Base-by-base conservation (phyloP, 2,329 filamentous ascomycete genomes). In the Parastagonospora nodorum region DNA sequence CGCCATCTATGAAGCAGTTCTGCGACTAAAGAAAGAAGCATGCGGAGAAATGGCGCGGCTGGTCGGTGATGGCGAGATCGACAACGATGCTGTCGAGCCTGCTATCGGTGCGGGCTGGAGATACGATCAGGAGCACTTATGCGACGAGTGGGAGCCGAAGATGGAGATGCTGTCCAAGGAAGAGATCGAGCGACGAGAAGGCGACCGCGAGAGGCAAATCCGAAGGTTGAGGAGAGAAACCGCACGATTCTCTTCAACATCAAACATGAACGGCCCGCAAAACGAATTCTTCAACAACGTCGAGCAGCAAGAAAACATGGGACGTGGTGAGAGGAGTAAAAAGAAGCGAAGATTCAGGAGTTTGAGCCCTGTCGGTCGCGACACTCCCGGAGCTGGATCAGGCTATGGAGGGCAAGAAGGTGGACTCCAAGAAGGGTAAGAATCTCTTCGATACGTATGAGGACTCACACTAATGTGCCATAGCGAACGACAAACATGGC, bases 181-280 rank as follows among this genome's bases (percentile, higher is more conserved):
- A 64, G 94, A 99, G 69, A 97, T 99, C 46, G 94, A 99, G 75
- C 96, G 96, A 77, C 85, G 94, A 27, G 94, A 99, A 74, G 91
- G 91, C 44, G 94, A 99, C 69, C 84, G 94, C 36, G 94, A 99
- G 74, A 82, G 94, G 48, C 91, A 97, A 74, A 88, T 97, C 33
- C 83, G 94, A 51, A 83, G 94, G 51, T 77, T 97, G 56, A 84
- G 94, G 48, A 83, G 94, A 69, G 94, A 99, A 74, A 97, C 93
- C 8, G 93, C 93, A 1, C 84, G 92, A 24, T 96, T 97, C 72
- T 94, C 90, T 50, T 93, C 90, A 38, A 94, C 88, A 16, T 83
- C 90, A 1, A 90, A 90, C 50, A 90, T 95, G 80, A 79, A 89
- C 28, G 80, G 88, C 39, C 88, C 91, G 2, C 70, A 80, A 45